A percentile compares a stretch with the other conserved stretches of the same genome.
phyloP scores from a whole-genome alignment of 139 green algal genomes.

The Tetraselmis striata region DNA sequence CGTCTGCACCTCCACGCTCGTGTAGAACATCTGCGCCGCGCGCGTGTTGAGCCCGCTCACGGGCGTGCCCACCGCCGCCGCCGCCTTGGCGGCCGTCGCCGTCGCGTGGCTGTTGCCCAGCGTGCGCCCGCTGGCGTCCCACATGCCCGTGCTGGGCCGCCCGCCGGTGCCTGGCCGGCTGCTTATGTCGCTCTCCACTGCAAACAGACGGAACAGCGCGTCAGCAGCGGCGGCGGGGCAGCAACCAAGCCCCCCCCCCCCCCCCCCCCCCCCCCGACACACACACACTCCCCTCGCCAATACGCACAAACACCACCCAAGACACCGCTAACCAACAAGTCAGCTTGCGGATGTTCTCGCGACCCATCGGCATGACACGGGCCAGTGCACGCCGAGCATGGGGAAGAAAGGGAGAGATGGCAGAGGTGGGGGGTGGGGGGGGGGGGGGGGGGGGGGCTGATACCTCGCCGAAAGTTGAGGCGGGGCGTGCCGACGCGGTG shows the following conservation, averaged over 20 bases:
- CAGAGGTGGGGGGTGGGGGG: too few species aligned
- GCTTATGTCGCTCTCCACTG: neutral
- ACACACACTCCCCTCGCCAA: too few species aligned
- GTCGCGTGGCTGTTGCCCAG: neutral
- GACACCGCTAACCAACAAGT: too few species aligned
- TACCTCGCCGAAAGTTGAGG: neutral
- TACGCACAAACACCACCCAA: too few species aligned
- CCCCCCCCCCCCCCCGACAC: too few species aligned
- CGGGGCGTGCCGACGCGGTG: neutral
- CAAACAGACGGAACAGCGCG: neutral
- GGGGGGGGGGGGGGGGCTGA: too few species aligned
- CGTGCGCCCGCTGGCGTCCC: neutral
- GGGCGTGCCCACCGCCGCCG: neutral
- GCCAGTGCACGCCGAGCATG: too few species aligned
- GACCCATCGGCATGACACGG: too few species aligned
- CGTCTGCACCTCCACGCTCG: constrained; percentile 17
- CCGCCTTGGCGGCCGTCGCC: neutral
- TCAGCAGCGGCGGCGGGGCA: too few species aligned
- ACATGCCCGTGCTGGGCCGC: neutral
- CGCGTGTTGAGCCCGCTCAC: neutral
- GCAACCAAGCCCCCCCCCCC: too few species aligned
- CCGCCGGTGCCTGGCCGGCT: neutral
- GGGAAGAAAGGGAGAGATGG: too few species aligned
- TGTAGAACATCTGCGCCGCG: constrained; percentile 23
- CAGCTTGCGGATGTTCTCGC: too few species aligned